Base-by-base conservation (phyloP, 257 asterid species). In the Solanum ossicruentum region DNA sequence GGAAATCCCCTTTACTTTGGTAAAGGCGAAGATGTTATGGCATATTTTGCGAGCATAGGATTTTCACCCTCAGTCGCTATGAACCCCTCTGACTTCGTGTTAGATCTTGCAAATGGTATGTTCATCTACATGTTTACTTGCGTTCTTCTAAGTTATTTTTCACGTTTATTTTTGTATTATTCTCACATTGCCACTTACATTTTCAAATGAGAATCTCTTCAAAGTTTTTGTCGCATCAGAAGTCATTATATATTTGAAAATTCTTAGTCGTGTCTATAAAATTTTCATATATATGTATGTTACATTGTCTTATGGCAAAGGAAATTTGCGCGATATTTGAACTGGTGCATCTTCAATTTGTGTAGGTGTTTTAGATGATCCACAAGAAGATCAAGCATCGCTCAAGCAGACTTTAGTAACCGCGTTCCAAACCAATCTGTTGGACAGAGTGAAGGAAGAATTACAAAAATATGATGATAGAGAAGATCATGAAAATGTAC, bases 1-100 rank as follows among this genome's bases (percentile, higher is more conserved):
- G 98, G 98, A 41, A 92, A 91, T 69, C 92, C 94, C 0, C 75
- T 94, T 89, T 95, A 90, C 79, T 94, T 85, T 52, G 98, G 98
- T 20, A 92, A 84, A 84, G 95, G 97, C 0, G 80, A 79, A 0
- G 63, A 55, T 15, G 95, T 84, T 3, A 55, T 95, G 92, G 92
- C 89, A 23, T 94, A 94, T 84, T 95, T 94, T 51, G 85, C 92
- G 0, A 83, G 88, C 4, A 57, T 91, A 3, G 98, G 98, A 10
- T 95, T 87, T 61, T 82, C 90, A 15, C 98, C 98, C 0, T 49
- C 58, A 0, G 87, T 95, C 11, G 87, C 97, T 43, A 94, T 95
- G 98, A 95, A 95, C 87, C 98, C 98, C 0, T 92, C 97, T 0
- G 98, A 95, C 86, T 95, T 93, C 95, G 63, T 94, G 90, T 80